Percentiles rank a stretch among this genome's conserved stretches.
phyloP scores from a whole-genome alignment of 257 asterid species.

The Gentiana straminea region DNA sequence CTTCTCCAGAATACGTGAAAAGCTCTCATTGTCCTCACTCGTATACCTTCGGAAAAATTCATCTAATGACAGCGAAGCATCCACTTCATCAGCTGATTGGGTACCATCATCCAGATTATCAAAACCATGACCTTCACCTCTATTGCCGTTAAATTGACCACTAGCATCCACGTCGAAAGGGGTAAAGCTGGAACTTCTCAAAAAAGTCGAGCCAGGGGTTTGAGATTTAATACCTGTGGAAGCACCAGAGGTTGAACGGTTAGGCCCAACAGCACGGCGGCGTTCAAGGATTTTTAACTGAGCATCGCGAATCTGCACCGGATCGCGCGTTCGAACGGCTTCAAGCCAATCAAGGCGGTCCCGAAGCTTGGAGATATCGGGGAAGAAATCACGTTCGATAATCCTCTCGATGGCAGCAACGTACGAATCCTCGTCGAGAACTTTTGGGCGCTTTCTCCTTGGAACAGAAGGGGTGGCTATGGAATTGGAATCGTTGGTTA shows the following conservation, averaged over 20 bases:
- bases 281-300: slow-evolving; percentile 89
- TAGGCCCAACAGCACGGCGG: slow-evolving; percentile 39
- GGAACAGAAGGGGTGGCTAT: slow-evolving; percentile 12
- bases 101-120: slow-evolving; percentile 16
- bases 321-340: slow-evolving; percentile 68
- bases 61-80: slow-evolving; percentile 51
- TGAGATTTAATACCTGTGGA: slow-evolving; percentile 20
- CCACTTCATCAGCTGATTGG: slow-evolving; percentile 22
- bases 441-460: slow-evolving; percentile 26
- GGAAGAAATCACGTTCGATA: slow-evolving; percentile 88
- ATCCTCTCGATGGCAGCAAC: slow-evolving; percentile 89
- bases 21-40: slow-evolving; percentile 94
- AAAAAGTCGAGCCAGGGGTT: slow-evolving; percentile 68
- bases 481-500: slow-evolving; percentile 9
- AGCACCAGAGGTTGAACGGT: slow-evolving; percentile 16
- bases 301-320: slow-evolving; percentile 80
- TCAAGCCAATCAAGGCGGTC: slow-evolving; percentile 97
- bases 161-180: slow-evolving; percentile 29
- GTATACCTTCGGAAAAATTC: slow-evolving; percentile 72
- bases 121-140: neutral
- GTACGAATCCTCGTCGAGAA: slow-evolving; percentile 75
- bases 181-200: slow-evolving; percentile 55
- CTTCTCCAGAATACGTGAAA: slow-evolving; percentile 53
- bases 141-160: slow-evolving; percentile 4
- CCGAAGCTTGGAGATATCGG: slow-evolving; percentile 85